Evolutionary conservation across 306 rosid species (phyloP), one percentile per base, ranked within the genome.

Genomic region (Glycyrrhiza uralensis): DNA sequence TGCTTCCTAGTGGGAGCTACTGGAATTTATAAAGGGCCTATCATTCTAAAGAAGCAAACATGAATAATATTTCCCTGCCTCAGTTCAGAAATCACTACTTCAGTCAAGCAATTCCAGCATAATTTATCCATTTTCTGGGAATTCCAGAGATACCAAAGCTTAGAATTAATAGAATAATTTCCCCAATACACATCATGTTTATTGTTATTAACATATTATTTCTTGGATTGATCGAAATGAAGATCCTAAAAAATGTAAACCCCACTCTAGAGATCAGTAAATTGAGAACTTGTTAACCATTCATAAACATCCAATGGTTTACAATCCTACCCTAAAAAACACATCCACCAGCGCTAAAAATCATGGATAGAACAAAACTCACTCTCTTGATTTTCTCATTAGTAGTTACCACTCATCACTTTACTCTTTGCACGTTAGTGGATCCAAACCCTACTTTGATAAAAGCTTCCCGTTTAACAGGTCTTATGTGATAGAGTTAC

Each of bases 1-100:
- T n/a, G n/a, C n/a, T n/a, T n/a, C 47, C 72, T 41, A 42, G 46
- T 26, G 23, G 71, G 13, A 80, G 30, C 29, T 81, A 49, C 46
- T n/a, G 22, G 20, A 33, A 32, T 59, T 39, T 38, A 66, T 17
- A 58, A 14, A 70, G 28, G 63, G 18, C 33, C 15, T 65, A 54
- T 17, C 11, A 55, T 17, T 62, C 49, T 17, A 50, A 65, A 19
- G 55, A 39, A 35, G 76, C 4, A 33, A 33, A 44, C 24, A 63
- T 18, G 59, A 59, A 66, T 23, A 28, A 39, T 52, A 18, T 38
- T 62, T 9, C 62, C 44, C 47, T 4, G 39, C 51, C 54, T 17
- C 51, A 29, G 13, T 51, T 51, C 29, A 35, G 18, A 67, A 66
- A 44, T 26, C 58, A 73, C 52, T 64, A 55, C 69, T 35, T 20